These are phyloP conservation scores for Dryas drummondii DNA, from an alignment of 306 rosid genomes.

Conservation along the genomic window DNA sequence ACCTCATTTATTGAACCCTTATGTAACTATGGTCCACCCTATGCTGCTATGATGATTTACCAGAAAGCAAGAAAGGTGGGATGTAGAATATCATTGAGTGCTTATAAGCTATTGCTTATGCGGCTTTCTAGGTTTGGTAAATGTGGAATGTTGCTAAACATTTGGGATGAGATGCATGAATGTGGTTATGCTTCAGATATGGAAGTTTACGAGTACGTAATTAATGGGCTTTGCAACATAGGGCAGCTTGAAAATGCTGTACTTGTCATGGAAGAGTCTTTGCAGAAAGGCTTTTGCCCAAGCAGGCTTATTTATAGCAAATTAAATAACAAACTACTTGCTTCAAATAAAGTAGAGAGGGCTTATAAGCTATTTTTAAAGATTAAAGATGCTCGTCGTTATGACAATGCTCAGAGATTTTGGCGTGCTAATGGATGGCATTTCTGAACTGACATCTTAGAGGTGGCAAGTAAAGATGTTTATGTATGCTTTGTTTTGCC, in stretches of 20 bases:
- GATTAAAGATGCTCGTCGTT: constrained; percentile 62
- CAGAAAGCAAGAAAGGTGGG: constrained; percentile 65
- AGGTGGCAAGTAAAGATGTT: background rate
- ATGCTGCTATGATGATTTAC: constrained; percentile 77
- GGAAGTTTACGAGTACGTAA: constrained; percentile 74
- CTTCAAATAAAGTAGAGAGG: constrained; percentile 50
- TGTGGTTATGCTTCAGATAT: constrained; percentile 67
- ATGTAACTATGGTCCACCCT: constrained; percentile 90
- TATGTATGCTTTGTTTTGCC: background rate
- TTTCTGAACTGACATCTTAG: constrained; percentile 44
- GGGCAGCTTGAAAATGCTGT: constrained; percentile 89
- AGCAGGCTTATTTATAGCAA: constrained; percentile 75
- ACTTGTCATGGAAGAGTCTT: constrained; percentile 88
- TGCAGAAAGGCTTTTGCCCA: constrained; percentile 70
- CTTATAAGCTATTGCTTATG: constrained; percentile 78
- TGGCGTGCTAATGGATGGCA: constrained; percentile 96
- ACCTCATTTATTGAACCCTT: constrained; percentile 57
- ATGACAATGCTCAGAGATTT: constrained; percentile 54
- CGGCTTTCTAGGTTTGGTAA: constrained; percentile 78
- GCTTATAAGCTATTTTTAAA: constrained; percentile 73
- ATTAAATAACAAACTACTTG: constrained; percentile 61
- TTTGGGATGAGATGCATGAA: constrained; percentile 89
- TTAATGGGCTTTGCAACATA: constrained; percentile 67
- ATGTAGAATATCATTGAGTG: constrained; percentile 56
- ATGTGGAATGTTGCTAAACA: constrained; percentile 66